These are phyloP conservation scores for Eucalyptus victrix DNA, from an alignment of 345 rosid genomes.

Conservation along the genomic window DNA sequence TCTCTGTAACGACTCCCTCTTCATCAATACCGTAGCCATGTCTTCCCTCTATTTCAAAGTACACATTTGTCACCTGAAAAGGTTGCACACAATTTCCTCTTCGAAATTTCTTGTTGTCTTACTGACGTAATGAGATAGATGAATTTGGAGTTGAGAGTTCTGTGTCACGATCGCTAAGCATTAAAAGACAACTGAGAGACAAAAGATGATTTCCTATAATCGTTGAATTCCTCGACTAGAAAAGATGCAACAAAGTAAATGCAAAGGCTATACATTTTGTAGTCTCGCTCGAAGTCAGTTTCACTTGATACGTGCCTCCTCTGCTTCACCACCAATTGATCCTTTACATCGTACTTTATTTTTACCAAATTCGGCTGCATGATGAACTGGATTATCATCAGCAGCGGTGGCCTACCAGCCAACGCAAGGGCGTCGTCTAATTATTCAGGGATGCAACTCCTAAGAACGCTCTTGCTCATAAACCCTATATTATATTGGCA, in stretches of 20 bases:
- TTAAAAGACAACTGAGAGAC: background rate
- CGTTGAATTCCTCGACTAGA: background rate
- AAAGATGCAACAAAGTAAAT: background rate
- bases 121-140: background rate
- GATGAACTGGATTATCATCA: background rate
- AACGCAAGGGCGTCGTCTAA: background rate
- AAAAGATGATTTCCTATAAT: background rate
- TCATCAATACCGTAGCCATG: background rate
- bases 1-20: background rate
- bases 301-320: background rate
- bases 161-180: background rate
- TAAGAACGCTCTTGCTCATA: rapidly evolving
- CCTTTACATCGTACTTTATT: background rate
- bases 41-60: too few species aligned
- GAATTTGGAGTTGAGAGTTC: background rate
- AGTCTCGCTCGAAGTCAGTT: background rate
- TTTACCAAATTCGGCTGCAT: background rate
- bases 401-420: background rate
- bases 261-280: background rate
- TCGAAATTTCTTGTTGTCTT: background rate
- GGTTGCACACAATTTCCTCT: background rate
- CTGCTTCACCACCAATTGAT: background rate
- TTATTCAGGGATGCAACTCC: background rate
- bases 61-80: background rate
- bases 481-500: background rate